These are phyloP conservation scores for Gynandropsis gynandra DNA, from an alignment of 345 rosid genomes.

Conservation along the genomic window DNA sequence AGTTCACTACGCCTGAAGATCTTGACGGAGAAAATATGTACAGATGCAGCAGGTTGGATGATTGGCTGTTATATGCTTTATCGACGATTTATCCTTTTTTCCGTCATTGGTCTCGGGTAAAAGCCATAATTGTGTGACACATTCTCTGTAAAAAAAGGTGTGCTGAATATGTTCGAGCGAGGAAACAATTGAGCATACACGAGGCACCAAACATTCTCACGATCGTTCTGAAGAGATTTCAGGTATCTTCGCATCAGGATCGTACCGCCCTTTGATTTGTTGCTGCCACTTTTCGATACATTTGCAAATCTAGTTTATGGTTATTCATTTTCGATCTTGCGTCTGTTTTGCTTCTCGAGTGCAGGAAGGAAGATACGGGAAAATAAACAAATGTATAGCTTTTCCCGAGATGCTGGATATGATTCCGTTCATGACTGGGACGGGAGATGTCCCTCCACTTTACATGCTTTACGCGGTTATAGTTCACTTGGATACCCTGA, in stretches of 20 bases:
- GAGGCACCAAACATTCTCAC: slow-evolving; percentile 88
- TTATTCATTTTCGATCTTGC: background rate
- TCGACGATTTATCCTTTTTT: background rate
- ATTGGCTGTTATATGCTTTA: background rate
- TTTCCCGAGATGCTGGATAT: slow-evolving; percentile 84
- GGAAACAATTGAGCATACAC: slow-evolving; percentile 70
- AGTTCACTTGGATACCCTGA: slow-evolving; percentile 79
- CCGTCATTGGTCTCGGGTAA: background rate
- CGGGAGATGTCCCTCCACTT: slow-evolving; percentile 63
- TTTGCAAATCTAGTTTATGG: too few species aligned
- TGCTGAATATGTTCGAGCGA: slow-evolving; percentile 64
- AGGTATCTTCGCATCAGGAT: slow-evolving; percentile 34
- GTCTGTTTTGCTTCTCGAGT: background rate
- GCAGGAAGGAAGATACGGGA: slow-evolving; percentile 80
- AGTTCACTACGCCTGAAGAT: slow-evolving; percentile 74
- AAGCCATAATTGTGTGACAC: background rate
- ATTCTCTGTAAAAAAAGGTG: slow-evolving; percentile 39
- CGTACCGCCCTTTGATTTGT: slow-evolving; percentile 10
- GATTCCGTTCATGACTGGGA: slow-evolving; percentile 72
- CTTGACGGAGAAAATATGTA: slow-evolving; percentile 90
- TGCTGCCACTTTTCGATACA: too few species aligned
- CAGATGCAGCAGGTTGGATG: slow-evolving; percentile 70
- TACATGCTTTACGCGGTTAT: slow-evolving; percentile 69
- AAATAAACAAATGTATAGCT: slow-evolving; percentile 63
- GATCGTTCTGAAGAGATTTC: slow-evolving; percentile 81